Conservation (phyloP, 2,329 filamentous ascomycete genomes). For the Monosporascus sp. region DNA sequence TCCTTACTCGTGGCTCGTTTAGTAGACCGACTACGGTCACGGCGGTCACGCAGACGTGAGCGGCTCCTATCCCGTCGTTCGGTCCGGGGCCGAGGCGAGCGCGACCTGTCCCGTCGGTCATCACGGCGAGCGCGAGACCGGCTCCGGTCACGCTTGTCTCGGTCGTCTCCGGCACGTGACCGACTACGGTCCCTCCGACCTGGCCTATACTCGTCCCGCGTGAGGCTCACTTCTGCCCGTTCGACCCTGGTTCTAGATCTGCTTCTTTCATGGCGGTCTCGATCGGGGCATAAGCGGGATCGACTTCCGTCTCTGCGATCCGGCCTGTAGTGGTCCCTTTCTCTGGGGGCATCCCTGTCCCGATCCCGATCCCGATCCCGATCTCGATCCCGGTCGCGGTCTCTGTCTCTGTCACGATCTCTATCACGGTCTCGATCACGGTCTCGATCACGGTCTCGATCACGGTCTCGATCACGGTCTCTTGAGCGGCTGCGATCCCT, state of each 20-base stretch:
- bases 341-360: slow-evolving; percentile 1
- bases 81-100: slow-evolving; percentile 23
- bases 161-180: slow-evolving; percentile 23
- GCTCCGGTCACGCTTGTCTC: slow-evolving; percentile 24
- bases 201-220: slow-evolving; percentile 25
- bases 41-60: slow-evolving; percentile 17
- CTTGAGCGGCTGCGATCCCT: slow-evolving; percentile 33
- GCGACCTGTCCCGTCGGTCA: slow-evolving; percentile 24
- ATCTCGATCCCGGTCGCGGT: slow-evolving; percentile 27
- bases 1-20: slow-evolving; percentile 16
- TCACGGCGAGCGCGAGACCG: slow-evolving; percentile 19
- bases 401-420: slow-evolving; percentile 25
- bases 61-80: slow-evolving; percentile 25
- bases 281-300: slow-evolving; percentile 20
- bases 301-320: slow-evolving; percentile 24
- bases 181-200: slow-evolving; percentile 23
- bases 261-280: slow-evolving; percentile 18
- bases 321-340: slow-evolving; percentile 27
- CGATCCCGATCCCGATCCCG: slow-evolving; percentile 21
- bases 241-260: slow-evolving; percentile 18
- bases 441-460: slow-evolving; percentile 14
- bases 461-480: slow-evolving; percentile 28
- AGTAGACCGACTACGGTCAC: slow-evolving; percentile 16
- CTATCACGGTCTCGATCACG: slow-evolving; percentile 1
- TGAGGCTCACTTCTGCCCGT: slow-evolving; percentile 21